Evolutionary conservation across 1,284 basidiomycete species (phyloP), one percentile per base, ranked within the genome.

Genomic region (Sporisorium sorghi): DNA sequence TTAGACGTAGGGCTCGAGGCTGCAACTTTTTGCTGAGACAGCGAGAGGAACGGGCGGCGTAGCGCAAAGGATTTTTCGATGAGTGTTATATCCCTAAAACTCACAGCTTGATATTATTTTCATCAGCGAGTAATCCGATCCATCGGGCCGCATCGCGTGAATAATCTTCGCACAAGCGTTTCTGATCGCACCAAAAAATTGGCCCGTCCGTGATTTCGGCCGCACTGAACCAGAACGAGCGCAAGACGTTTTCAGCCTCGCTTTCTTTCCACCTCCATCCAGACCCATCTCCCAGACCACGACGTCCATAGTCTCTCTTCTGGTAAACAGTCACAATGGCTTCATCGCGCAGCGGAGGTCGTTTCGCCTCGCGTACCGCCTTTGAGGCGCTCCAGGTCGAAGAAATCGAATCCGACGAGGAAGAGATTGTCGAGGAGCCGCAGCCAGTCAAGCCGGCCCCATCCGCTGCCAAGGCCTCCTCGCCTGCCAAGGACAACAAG

Each of bases 321-420:
- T 28, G n/a, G n/a, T n/a, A n/a, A n/a, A n/a, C n/a, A n/a, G n/a
- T n/a, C n/a, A 21, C 50, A 26, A 68, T 68, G 65, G 65, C 65
- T 54, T 57, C 58, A 15, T 51, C 47, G 9, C 37, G 26, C 43
- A 73, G 61, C 62, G 66, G 72, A 58, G 55, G 72, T 33, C 59
- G 73, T 30, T 76, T 72, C 54, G 68, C 75, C 52, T 74, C 75
- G 46, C 63, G 64, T 19, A 74, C 67, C 55, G 72, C 72, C 50
- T 77, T 77, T 49, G 75, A 77, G 37, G 71, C 71, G 3, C 66
- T 77, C 3, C 61, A 66, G 48, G 72, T 77, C 43, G 75, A 77
- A 53, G 75, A 73, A 19, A 57, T 66, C 50, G 75, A 75, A 47
- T 67, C 67, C 24, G 71, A 77, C 56, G 71, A 74, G 17, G 72